Percentiles rank a stretch among this genome's conserved stretches.
Conservation (phyloP, 139 green algal genomes). For the Diplosphaera chodatii region DNA sequence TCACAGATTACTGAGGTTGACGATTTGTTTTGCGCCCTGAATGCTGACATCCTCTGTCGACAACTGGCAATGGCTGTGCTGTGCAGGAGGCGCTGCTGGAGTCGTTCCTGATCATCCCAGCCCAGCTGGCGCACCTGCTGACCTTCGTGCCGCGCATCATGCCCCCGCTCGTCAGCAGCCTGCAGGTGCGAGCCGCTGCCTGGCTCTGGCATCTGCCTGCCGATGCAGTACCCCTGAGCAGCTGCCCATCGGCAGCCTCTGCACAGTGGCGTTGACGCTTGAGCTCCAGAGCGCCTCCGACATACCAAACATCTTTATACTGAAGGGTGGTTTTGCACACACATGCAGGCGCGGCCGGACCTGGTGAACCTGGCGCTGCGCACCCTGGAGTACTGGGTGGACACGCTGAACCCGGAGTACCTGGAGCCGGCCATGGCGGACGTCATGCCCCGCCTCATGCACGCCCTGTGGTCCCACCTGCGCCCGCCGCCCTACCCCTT, state of each 20-base stretch:
- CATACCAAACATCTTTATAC: no score
- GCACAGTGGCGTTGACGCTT: no score
- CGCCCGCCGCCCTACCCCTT: constrained; percentile 63
- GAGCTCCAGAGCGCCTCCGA: no score
- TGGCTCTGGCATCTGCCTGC: no score
- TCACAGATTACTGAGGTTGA: no score
- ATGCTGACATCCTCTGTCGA: no score
- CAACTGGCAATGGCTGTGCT: no score
- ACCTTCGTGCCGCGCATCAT: constrained; percentile 77
- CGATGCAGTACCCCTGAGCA: no score
- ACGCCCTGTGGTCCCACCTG: constrained; percentile 80
- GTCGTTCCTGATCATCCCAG: constrained; percentile 81
- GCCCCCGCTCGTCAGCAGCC: constrained; percentile 57
- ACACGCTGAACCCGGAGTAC: constrained; percentile 91
- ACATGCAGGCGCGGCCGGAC: not conserved
- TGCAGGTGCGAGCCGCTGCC: not conserved
- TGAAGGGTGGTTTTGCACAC: not conserved
- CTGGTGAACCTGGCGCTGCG: constrained; percentile 44
- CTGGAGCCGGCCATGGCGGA: constrained; percentile 82
- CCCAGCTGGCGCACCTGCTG: constrained; percentile 66
- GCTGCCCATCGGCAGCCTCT: no score
- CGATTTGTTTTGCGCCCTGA: no score
- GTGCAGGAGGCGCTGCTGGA: constrained; percentile 35
- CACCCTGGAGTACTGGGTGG: constrained; percentile 90
- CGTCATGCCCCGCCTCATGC: constrained; percentile 71